These are phyloP conservation scores for Gaeumannomyces tritici DNA, from an alignment of 2,329 filamentous ascomycete species.

Conservation along the genomic window DNA sequence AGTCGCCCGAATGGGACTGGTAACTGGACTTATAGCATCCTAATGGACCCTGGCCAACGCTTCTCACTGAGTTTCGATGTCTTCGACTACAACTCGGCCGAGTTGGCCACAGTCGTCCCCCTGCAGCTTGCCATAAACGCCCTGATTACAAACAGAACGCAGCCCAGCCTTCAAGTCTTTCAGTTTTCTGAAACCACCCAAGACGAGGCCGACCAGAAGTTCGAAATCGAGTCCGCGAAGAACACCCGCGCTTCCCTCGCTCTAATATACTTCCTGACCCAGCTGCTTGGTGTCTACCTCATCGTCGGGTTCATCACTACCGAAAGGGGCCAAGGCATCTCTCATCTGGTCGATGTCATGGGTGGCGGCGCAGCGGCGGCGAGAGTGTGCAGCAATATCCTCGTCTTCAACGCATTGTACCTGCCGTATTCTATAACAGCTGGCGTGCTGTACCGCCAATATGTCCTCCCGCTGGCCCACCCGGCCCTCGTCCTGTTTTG, in stretches of 20 bases:
- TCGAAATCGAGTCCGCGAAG: slow-evolving; percentile 53
- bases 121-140: slow-evolving; percentile 70
- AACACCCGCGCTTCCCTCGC: slow-evolving; percentile 55
- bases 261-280: slow-evolving; percentile 49
- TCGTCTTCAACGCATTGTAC: slow-evolving; percentile 74
- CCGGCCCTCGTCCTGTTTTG: slow-evolving; percentile 60
- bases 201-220: slow-evolving; percentile 68
- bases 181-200: slow-evolving; percentile 31
- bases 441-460: slow-evolving; percentile 40
- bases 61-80: slow-evolving; percentile 50
- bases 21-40: slow-evolving; percentile 79
- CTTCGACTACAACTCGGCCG: slow-evolving; percentile 56
- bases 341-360: slow-evolving; percentile 83
- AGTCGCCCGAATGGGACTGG: slow-evolving; percentile 59
- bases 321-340: slow-evolving; percentile 80
- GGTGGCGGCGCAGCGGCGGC: slow-evolving; percentile 74
- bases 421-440: slow-evolving; percentile 74
- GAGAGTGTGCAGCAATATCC: slow-evolving; percentile 65
- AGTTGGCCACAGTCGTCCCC: slow-evolving; percentile 61
- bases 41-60: slow-evolving; percentile 64
- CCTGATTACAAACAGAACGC: slow-evolving; percentile 52
- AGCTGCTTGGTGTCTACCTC: slow-evolving; percentile 79
- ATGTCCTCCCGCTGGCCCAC: slow-evolving; percentile 57
- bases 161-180: neutral
- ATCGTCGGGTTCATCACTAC: slow-evolving; percentile 76